Conservation (phyloP, 495 filamentous ascomycete genomes). For the Aspergillus kassunensis region DNA sequence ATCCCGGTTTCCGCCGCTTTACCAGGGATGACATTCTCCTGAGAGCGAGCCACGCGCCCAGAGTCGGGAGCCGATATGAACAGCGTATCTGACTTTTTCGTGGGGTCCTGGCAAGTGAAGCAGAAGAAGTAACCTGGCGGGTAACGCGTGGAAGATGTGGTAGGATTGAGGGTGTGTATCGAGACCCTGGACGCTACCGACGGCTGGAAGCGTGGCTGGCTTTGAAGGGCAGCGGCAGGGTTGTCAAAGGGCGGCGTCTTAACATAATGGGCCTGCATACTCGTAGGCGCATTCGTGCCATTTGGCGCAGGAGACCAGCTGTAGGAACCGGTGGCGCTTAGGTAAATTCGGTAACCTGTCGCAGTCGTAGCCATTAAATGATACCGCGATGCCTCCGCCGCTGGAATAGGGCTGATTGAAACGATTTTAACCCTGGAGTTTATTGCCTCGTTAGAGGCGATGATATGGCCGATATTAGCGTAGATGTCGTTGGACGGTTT, state of each 20-base stretch:
- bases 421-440: conserved; percentile 66
- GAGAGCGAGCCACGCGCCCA: conserved; percentile 63
- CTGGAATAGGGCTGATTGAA: conserved; percentile 77
- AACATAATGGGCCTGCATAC: conserved; percentile 94
- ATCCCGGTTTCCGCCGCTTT: conserved; percentile 65
- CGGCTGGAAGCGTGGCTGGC: conserved; percentile 24
- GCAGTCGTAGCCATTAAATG: conserved; percentile 89
- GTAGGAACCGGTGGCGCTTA: conserved; percentile 81
- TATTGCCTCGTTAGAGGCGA: conserved; percentile 62
- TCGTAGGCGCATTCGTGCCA: conserved; percentile 67
- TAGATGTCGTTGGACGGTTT: conserved; percentile 51
- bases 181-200: conserved; percentile 29
- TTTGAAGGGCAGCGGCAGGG: conserved; percentile 26
- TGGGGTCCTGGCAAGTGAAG: conserved; percentile 56
- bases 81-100: conserved; percentile 55
- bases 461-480: conserved; percentile 74
- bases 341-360: conserved; percentile 84
- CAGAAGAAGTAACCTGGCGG: conserved; percentile 90
- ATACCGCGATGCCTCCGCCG: conserved; percentile 73
- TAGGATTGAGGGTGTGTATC: conserved; percentile 47
- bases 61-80: conserved; percentile 87
- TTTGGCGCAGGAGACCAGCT: conserved; percentile 56
- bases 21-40: conserved; percentile 48
- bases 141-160: conserved; percentile 60
- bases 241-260: conserved; percentile 74